phyloP scores from a whole-genome alignment of 2,329 filamentous ascomycete species.

The Botryotinia calthae region DNA sequence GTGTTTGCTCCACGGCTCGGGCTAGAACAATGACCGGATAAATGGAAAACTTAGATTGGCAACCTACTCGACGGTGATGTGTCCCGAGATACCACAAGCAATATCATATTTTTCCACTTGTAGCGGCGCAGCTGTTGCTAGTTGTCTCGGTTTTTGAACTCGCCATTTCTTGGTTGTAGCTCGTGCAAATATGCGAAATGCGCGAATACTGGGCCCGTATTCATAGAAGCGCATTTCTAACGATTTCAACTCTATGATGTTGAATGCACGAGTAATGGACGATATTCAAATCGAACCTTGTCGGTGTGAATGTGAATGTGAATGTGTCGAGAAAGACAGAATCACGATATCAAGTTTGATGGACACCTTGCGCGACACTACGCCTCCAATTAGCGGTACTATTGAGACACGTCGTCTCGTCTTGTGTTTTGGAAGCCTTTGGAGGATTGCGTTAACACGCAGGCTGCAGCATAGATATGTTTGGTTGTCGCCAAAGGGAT shows the following conservation, averaged over 20 bases:
- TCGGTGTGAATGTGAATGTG: background rate
- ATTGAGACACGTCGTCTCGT: background rate
- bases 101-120: constrained; percentile 28
- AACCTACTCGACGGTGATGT: constrained; percentile 35
- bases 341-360: background rate
- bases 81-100: constrained; percentile 33
- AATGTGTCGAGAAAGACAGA: background rate
- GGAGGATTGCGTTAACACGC: background rate
- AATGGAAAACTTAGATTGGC: background rate
- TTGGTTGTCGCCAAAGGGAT: background rate
- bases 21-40: background rate
- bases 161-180: background rate
- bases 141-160: constrained; percentile 1
- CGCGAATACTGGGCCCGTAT: background rate
- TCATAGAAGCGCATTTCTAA: constrained; percentile 1
- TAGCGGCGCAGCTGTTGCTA: constrained; percentile 16
- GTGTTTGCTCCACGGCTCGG: background rate
- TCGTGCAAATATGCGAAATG: background rate
- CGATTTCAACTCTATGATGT: background rate
- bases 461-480: background rate
- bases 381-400: background rate
- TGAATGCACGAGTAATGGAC: background rate
- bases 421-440: background rate
- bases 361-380: background rate
- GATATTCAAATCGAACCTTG: background rate